Percentiles rank a stretch among this genome's conserved stretches.
These are phyloP conservation scores for Hyparrhenia diplandra DNA, from an alignment of 176 grass and related monocot species.

Conservation along the genomic window DNA sequence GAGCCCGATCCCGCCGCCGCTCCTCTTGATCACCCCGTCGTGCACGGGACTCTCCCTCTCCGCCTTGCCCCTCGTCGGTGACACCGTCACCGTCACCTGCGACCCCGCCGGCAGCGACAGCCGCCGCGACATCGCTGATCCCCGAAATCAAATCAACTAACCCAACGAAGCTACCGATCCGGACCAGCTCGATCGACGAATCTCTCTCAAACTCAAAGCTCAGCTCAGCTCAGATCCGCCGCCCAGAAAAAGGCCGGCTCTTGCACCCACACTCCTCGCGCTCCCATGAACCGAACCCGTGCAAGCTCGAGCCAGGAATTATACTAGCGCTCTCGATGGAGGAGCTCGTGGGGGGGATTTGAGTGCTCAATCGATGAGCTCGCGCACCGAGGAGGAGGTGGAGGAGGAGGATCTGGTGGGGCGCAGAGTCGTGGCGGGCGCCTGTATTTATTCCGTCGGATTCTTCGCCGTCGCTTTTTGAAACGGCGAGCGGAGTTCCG, in stretches of 20 bases:
- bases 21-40: slow-evolving; percentile 35
- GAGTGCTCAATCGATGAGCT: slow-evolving; percentile 43
- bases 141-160: neutral
- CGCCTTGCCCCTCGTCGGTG: slow-evolving; percentile 21
- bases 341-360: neutral
- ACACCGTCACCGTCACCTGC: slow-evolving; percentile 41
- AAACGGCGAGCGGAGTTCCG: slow-evolving; percentile 19
- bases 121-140: slow-evolving; percentile 45
- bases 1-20: slow-evolving; percentile 45
- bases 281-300: neutral
- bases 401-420: slow-evolving; percentile 40
- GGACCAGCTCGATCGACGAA: neutral
- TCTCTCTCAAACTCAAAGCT: neutral
- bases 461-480: neutral
- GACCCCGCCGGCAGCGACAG: slow-evolving; percentile 45
- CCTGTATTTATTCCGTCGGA: slow-evolving; percentile 37
- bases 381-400: slow-evolving; percentile 28
- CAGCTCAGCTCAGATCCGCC: neutral
- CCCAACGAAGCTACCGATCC: neutral
- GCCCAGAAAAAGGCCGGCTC: neutral
- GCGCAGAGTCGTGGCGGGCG: slow-evolving; percentile 20
- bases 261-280: neutral
- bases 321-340: neutral
- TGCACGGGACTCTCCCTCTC: neutral
- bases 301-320: neutral